Evolutionary conservation across 2,329 filamentous ascomycete genomes (phyloP).

Genomic region (Sarocladium oryzae): DNA sequence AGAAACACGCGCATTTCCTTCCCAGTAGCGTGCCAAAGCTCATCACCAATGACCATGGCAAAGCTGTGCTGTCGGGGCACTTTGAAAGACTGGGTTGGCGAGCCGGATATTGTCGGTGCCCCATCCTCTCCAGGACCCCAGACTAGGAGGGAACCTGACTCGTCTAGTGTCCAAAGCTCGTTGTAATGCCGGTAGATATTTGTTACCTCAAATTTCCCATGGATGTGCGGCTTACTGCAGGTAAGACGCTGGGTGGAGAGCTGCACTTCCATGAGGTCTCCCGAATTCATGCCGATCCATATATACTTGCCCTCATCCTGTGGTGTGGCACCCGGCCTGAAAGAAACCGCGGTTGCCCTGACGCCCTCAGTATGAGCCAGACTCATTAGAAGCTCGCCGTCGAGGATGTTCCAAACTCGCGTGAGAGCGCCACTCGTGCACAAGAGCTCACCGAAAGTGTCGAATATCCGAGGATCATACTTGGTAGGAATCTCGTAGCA

Average conservation of each 20-base stretch:
- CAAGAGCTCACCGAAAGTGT: constrained; percentile 79
- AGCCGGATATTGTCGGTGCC: constrained; percentile 66
- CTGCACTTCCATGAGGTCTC: constrained; percentile 87
- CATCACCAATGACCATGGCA: constrained; percentile 77
- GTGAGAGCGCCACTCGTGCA: constrained; percentile 85
- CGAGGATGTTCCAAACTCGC: constrained; percentile 77
- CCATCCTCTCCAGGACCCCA: constrained; percentile 74
- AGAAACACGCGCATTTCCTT: constrained; percentile 83
- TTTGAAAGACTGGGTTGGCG: constrained; percentile 66
- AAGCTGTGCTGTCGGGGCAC: constrained; percentile 78
- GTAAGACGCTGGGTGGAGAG: constrained; percentile 66
- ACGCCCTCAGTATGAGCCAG: constrained; percentile 78
- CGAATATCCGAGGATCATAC: constrained; percentile 80
- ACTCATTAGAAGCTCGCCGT: constrained; percentile 75
- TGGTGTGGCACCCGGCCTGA: constrained; percentile 74
- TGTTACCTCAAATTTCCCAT: constrained; percentile 71
- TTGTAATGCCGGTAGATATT: constrained; percentile 81
- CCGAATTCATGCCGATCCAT: constrained; percentile 86
- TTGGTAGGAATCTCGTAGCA: constrained; percentile 73
- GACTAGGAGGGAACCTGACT: constrained; percentile 76
- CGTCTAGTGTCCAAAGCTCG: constrained; percentile 91
- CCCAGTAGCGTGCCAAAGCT: constrained; percentile 81
- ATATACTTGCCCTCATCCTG: constrained; percentile 74
- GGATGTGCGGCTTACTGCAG: constrained; percentile 61
- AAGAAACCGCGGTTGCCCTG: constrained; percentile 73